phyloP scores from a whole-genome alignment of 2,329 filamentous ascomycete species.

The Penicillium glabrum region DNA sequence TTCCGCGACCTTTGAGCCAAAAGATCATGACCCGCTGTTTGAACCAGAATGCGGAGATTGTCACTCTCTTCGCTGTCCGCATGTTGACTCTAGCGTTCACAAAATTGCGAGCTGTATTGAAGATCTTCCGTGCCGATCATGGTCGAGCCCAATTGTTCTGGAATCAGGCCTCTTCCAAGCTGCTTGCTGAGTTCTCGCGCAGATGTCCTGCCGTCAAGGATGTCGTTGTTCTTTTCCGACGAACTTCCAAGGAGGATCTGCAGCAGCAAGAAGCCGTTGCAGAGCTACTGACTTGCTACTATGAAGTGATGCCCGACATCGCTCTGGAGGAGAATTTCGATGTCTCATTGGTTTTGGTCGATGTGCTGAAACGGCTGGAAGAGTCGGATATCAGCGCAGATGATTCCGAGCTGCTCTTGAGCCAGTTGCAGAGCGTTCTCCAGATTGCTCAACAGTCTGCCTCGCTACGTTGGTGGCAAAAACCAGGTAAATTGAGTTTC shows the following conservation, averaged over 20 bases:
- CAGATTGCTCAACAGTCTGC: slow-evolving; percentile 77
- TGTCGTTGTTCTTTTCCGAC: slow-evolving; percentile 71
- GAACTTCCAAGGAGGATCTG: slow-evolving; percentile 65
- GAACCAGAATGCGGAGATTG: slow-evolving; percentile 72
- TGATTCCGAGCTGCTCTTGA: slow-evolving; percentile 58
- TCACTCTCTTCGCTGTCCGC: slow-evolving; percentile 80
- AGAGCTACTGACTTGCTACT: slow-evolving; percentile 79
- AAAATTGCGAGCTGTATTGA: slow-evolving; percentile 68
- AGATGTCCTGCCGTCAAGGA: slow-evolving; percentile 81
- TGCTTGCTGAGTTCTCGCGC: slow-evolving; percentile 73
- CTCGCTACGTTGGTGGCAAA: slow-evolving; percentile 88
- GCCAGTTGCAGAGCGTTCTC: slow-evolving; percentile 80
- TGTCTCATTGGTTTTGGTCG: slow-evolving; percentile 73
- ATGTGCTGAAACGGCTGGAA: slow-evolving; percentile 64
- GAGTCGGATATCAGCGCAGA: slow-evolving; percentile 44
- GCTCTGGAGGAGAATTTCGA: slow-evolving; percentile 86
- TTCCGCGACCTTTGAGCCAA: slow-evolving; percentile 78
- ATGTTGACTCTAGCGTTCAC: slow-evolving; percentile 75
- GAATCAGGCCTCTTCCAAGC: slow-evolving; percentile 65
- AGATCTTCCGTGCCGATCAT: slow-evolving; percentile 57
- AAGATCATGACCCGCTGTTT: slow-evolving; percentile 78
- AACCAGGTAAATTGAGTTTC: slow-evolving; percentile 48
- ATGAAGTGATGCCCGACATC: slow-evolving; percentile 74
- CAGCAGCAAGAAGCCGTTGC: slow-evolving; percentile 78
- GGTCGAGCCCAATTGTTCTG: slow-evolving; percentile 56